Percentiles rank a stretch among this genome's conserved stretches.
phyloP scores from a whole-genome alignment of 2,329 filamentous ascomycete genomes.

The Delphinella strobiligena region DNA sequence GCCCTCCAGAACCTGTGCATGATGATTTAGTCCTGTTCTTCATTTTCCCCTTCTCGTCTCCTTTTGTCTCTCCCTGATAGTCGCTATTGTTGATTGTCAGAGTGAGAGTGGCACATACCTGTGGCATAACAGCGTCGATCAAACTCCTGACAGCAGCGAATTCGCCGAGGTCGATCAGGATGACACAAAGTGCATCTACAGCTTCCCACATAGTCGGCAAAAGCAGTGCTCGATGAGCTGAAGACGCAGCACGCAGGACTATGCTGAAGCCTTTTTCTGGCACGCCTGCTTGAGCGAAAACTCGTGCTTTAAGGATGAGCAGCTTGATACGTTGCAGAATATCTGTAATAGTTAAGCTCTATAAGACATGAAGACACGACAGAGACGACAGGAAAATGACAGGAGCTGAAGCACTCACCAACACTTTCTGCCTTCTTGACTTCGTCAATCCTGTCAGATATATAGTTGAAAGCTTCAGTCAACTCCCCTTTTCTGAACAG shows the following conservation, averaged over 20 bases:
- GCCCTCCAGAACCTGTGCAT: constrained; percentile 47
- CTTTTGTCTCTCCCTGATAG: too few relatives aligned
- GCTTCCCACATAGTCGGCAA: constrained; percentile 63
- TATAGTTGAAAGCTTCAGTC: constrained; percentile 38
- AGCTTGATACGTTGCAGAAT: constrained; percentile 58
- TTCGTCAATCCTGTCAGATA: constrained; percentile 40
- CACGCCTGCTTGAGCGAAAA: constrained; percentile 56
- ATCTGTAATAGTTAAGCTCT: too few relatives aligned
- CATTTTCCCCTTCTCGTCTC: neutral
- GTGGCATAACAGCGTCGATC: constrained; percentile 58
- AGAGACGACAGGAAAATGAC: neutral
- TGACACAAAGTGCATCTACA: constrained; percentile 51
- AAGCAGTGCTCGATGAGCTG: constrained; percentile 58
- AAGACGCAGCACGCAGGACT: constrained; percentile 60
- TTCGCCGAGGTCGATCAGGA: constrained; percentile 59
- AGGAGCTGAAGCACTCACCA: constrained; percentile 3
- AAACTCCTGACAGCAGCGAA: constrained; percentile 55
- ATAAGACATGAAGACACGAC: too few relatives aligned
- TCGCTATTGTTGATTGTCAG: too few relatives aligned
- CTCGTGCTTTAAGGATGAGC: constrained; percentile 58
- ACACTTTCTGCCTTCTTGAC: constrained; percentile 37
- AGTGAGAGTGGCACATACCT: too few relatives aligned
- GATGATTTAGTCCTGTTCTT: constrained; percentile 1
- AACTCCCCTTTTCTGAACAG: constrained; percentile 43
- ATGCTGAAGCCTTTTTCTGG: constrained; percentile 67